A percentile compares a stretch with the other conserved stretches of the same genome.
phyloP scores from a whole-genome alignment of 2,329 filamentous ascomycete species.

The Botryotinia calthae region DNA sequence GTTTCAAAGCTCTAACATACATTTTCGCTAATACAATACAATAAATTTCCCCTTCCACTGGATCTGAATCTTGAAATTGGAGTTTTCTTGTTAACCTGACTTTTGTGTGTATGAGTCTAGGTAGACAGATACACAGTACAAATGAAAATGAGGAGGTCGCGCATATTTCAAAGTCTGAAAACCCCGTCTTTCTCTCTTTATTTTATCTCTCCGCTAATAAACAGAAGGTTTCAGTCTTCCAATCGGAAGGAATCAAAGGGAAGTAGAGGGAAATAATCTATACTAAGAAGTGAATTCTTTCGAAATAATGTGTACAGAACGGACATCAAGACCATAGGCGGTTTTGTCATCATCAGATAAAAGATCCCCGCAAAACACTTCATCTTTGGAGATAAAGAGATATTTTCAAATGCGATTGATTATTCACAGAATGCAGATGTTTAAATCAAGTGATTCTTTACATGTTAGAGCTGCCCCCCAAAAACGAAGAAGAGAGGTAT shows the following conservation, averaged over 20 bases:
- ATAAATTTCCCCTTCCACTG: background rate
- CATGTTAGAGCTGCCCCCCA: background rate
- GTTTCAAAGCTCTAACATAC: background rate
- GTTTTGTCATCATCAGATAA: background rate
- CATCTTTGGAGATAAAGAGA: background rate
- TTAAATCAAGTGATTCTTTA: background rate
- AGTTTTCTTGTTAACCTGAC: fast-evolving
- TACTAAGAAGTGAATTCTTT: background rate
- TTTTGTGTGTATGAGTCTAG: background rate
- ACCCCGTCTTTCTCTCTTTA: background rate
- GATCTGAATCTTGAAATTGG: background rate
- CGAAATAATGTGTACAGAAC: background rate
- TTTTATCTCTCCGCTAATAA: background rate
- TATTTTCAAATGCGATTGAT: background rate
- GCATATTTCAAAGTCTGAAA: background rate
- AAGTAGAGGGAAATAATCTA: background rate
- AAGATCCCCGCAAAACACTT: background rate
- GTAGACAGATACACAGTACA: background rate
- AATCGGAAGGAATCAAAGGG: background rate
- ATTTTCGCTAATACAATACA: background rate
- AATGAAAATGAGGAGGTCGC: background rate
- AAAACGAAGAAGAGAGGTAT: background rate
- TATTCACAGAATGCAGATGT: background rate
- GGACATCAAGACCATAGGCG: background rate
- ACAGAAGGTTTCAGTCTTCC: background rate